phyloP scores from a whole-genome alignment of 306 rosid genomes.

The Amphicarpaea edgeworthii region DNA sequence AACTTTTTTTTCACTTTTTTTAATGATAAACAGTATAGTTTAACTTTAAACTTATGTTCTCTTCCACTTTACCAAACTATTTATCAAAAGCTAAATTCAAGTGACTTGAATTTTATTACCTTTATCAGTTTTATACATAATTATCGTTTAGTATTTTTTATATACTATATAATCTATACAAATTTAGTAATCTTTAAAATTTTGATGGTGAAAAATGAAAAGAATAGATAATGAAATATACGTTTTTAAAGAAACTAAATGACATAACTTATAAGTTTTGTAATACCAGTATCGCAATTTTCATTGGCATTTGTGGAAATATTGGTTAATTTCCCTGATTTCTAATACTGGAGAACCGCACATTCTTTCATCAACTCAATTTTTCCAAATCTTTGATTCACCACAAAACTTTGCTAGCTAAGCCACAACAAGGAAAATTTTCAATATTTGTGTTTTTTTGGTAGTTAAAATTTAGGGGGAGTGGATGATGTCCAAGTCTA shows the following conservation, averaged over 20 bases:
- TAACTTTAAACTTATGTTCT: neutral
- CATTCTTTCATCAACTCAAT: conserved; percentile 32
- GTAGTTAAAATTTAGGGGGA: too few relatives aligned
- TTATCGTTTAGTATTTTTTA: neutral
- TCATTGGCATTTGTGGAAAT: neutral
- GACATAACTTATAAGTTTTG: neutral
- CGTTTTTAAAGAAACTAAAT: neutral
- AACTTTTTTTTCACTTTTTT: neutral
- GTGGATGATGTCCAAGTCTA: too few relatives aligned
- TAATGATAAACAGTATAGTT: neutral
- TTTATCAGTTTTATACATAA: neutral
- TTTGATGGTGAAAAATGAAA: neutral
- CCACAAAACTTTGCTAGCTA: neutral
- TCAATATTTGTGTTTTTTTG: too few relatives aligned
- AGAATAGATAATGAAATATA: neutral
- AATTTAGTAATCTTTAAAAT: neutral
- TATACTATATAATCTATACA: conserved; percentile 6
- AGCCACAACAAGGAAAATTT: too few relatives aligned
- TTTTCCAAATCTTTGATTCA: conserved; percentile 2
- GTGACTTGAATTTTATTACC: conserved; percentile 10
- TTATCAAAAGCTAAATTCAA: neutral
- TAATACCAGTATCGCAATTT: neutral
- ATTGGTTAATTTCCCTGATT: neutral
- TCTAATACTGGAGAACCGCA: neutral
- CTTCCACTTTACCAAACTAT: neutral